phyloP scores from a whole-genome alignment of 1,139 yeast species.

The Lizanozyma gosingica region DNA sequence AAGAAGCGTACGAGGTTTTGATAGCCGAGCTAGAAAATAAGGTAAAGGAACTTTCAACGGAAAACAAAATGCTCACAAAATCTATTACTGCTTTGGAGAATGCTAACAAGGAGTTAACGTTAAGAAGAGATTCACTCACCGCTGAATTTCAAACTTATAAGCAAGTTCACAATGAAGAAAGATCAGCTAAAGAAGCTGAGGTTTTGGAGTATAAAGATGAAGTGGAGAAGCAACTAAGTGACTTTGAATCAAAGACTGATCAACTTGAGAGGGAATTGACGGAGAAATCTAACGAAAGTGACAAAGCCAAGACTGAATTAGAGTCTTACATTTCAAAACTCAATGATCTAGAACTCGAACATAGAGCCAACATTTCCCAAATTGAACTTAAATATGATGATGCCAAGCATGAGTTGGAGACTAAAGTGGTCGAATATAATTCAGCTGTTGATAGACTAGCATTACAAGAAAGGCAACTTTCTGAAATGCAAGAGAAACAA shows the following conservation, averaged over 20 bases:
- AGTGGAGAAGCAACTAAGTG: slow-evolving; percentile 2
- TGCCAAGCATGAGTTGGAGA: neutral
- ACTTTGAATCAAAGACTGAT: neutral
- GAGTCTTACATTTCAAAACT: neutral
- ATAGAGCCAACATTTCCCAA: neutral
- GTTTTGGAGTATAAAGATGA: neutral
- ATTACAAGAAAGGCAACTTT: neutral
- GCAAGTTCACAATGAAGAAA: slow-evolving; percentile 4
- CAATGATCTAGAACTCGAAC: neutral
- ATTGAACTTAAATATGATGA: neutral
- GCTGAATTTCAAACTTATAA: slow-evolving; percentile 1
- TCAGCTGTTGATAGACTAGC: neutral
- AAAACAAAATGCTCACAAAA: neutral
- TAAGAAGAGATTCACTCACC: slow-evolving; percentile 4
- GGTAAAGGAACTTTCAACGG: slow-evolving; percentile 2
- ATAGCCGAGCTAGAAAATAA: slow-evolving; percentile 1
- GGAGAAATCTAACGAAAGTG: slow-evolving; percentile 4
- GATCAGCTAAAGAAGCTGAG: neutral
- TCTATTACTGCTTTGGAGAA: neutral
- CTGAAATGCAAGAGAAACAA: neutral
- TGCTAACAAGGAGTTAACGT: neutral
- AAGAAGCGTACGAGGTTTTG: neutral
- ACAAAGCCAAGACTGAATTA: slow-evolving; percentile 5
- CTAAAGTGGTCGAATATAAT: neutral
- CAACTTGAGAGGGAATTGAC: slow-evolving; percentile 7